Conservation (phyloP, 805 yeast species). For the Blastobotrys parvus region DNA sequence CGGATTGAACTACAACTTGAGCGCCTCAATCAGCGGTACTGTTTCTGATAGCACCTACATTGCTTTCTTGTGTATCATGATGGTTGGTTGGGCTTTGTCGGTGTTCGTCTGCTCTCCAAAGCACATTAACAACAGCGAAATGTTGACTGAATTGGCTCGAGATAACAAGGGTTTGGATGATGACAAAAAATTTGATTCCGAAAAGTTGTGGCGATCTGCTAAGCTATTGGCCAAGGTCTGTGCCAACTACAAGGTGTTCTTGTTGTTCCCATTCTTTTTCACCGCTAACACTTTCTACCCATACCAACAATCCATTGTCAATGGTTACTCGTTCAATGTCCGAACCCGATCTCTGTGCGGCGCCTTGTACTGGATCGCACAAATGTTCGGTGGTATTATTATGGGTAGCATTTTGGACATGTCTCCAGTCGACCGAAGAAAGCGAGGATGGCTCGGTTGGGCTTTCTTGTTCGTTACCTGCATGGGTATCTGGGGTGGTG, state of each 20-base stretch:
- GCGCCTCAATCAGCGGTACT: conserved; percentile 27
- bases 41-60: conserved; percentile 45
- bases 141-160: conserved; percentile 3
- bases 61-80: conserved; percentile 48
- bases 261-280: conserved; percentile 50
- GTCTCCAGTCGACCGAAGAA: conserved; percentile 32
- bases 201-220: conserved; percentile 10
- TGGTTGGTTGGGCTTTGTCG: conserved; percentile 34
- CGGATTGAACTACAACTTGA: conserved; percentile 42
- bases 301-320: conserved; percentile 52
- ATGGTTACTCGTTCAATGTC: conserved; percentile 46
- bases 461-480: conserved; percentile 32
- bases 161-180: conserved; percentile 12
- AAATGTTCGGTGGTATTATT: conserved; percentile 47
- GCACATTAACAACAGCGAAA: conserved; percentile 2
- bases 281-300: conserved; percentile 60
- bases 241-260: conserved; percentile 13
- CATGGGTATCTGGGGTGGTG: conserved; percentile 53
- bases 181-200: conserved; percentile 6
- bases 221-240: conserved; percentile 7
- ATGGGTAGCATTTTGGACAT: conserved; percentile 44
- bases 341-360: conserved; percentile 55
- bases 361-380: conserved; percentile 51
- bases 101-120: conserved; percentile 12
- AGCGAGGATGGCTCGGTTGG: conserved; percentile 42